These are phyloP conservation scores for Kwoniella newhampshirensis DNA, from an alignment of 768 basidiomycete genomes.

Conservation along the genomic window DNA sequence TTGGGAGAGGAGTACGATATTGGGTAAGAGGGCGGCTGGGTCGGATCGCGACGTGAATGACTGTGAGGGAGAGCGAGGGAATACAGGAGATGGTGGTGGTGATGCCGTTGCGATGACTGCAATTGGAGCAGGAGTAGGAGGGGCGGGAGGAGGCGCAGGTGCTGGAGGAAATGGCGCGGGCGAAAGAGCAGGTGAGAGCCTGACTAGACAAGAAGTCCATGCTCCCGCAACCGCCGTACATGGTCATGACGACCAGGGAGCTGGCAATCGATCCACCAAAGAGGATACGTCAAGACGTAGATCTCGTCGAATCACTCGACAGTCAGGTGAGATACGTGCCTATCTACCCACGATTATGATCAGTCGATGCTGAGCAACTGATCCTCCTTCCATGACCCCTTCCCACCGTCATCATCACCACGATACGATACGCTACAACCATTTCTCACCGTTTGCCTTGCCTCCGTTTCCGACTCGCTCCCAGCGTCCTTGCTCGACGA, in stretches of 20 bases:
- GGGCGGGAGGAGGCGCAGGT: background rate
- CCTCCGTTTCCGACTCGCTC: background rate
- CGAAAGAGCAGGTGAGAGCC: no score
- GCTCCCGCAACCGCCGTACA: background rate
- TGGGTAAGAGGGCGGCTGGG: conserved; percentile 1
- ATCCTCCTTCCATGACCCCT: no score
- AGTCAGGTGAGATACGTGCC: conserved; percentile 14
- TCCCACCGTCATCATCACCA: no score
- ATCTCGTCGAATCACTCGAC: conserved; percentile 5
- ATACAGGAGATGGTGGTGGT: no score
- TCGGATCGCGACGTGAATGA: background rate
- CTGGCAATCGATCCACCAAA: no score
- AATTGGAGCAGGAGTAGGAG: no score
- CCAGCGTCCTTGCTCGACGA: background rate
- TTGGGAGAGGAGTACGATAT: conserved; percentile 12
- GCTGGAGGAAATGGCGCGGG: no score
- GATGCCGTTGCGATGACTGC: background rate
- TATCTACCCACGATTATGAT: background rate
- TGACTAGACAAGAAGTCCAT: background rate
- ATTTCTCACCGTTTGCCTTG: background rate
- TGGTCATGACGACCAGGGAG: no score
- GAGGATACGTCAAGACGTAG: conserved; percentile 3
- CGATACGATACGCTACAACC: no score
- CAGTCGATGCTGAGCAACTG: conserved; percentile 2
- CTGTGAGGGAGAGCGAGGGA: no score